These are phyloP conservation scores for Rhododendron griersonianum DNA, from an alignment of 148 eudicot genomes.

Conservation along the genomic window DNA sequence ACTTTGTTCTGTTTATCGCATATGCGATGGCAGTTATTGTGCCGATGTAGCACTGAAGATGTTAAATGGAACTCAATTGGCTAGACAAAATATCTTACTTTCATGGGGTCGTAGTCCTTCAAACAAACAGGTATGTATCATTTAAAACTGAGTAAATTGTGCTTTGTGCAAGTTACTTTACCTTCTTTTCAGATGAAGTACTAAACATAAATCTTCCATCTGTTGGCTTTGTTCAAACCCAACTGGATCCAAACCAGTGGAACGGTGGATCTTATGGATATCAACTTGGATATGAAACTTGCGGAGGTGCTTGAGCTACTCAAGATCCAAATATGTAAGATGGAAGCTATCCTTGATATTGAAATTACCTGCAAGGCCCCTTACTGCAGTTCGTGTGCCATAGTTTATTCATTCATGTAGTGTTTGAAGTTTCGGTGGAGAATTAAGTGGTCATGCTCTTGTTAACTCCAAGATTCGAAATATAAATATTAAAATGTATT, in stretches of 20 bases:
- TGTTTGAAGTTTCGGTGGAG: background rate
- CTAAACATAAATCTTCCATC: background rate
- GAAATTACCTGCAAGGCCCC: conserved; percentile 56
- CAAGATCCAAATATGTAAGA: conserved; percentile 81
- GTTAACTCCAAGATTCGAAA: too few relatives aligned
- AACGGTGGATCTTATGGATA: conserved; percentile 67
- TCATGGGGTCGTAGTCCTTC: conserved; percentile 95
- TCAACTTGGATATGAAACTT: conserved; percentile 63
- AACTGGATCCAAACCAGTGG: conserved; percentile 67
- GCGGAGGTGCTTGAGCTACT: conserved; percentile 62
- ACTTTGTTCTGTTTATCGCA: background rate
- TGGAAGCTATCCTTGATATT: conserved; percentile 80
- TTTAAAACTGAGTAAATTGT: background rate
- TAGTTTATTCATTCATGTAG: background rate
- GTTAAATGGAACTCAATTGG: conserved; percentile 67
- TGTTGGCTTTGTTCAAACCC: conserved; percentile 35
- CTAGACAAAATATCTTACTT: conserved; percentile 70
- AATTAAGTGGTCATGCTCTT: background rate
- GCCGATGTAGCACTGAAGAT: conserved; percentile 70
- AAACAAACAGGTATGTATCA: conserved; percentile 53
- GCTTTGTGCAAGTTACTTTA: background rate
- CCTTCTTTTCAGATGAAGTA: background rate
- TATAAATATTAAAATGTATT: too few relatives aligned
- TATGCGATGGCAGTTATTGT: conserved; percentile 37
- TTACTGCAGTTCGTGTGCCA: conserved; percentile 23